A percentile compares a stretch with the other conserved stretches of the same genome.
Evolutionary conservation across 2,329 filamentous ascomycete genomes (phyloP).

Genomic region (Eutypella sp.): DNA sequence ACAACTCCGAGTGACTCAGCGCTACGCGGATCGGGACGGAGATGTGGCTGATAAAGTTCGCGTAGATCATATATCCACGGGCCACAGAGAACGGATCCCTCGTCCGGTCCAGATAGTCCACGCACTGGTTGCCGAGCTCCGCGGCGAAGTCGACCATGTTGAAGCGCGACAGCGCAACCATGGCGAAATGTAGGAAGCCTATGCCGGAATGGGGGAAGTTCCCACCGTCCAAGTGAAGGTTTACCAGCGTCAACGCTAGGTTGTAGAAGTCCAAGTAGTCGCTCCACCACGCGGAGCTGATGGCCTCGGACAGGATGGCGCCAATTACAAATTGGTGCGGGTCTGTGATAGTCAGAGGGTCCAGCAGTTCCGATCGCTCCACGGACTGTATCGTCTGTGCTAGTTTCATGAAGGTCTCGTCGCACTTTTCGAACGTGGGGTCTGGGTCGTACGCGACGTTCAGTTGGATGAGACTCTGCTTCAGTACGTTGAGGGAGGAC

Average conservation of each 20-base stretch:
- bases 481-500: constrained; percentile 64
- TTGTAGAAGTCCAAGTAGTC: constrained; percentile 70
- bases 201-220: constrained; percentile 65
- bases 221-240: constrained; percentile 59
- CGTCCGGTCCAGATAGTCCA: constrained; percentile 60
- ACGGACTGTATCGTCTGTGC: constrained; percentile 55
- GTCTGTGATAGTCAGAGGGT: constrained; percentile 40
- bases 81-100: constrained; percentile 62
- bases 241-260: constrained; percentile 60
- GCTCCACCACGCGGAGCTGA: constrained; percentile 69
- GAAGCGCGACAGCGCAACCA: constrained; percentile 64
- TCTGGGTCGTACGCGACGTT: constrained; percentile 61
- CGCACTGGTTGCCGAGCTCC: constrained; percentile 57
- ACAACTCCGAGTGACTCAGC: constrained; percentile 56
- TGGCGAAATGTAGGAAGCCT: constrained; percentile 63
- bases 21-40: constrained; percentile 56
- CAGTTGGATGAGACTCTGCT: constrained; percentile 65
- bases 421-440: constrained; percentile 71
- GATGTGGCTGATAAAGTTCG: constrained; percentile 66
- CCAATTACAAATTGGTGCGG: constrained; percentile 58
- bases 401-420: constrained; percentile 64
- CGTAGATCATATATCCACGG: constrained; percentile 63
- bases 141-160: constrained; percentile 64
- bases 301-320: constrained; percentile 65
- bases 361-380: constrained; percentile 44